These are phyloP conservation scores for Elsinoe batatas DNA, from an alignment of 2,329 filamentous ascomycete species.

Conservation along the genomic window DNA sequence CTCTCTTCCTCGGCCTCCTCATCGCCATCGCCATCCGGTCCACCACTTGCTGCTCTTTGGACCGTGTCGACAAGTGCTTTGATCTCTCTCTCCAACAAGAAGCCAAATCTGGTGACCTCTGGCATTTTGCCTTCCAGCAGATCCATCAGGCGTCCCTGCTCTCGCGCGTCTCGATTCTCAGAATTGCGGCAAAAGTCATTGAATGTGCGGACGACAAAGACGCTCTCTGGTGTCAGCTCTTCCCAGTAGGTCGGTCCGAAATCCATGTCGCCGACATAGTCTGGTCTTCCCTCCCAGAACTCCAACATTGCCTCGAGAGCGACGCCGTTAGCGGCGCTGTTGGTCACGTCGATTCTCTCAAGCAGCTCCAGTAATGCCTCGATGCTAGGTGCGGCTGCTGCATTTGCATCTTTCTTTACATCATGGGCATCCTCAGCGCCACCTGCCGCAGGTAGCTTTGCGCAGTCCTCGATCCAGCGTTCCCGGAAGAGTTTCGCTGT, in stretches of 20 bases:
- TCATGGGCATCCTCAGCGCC: conserved; percentile 46
- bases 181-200: conserved; percentile 82
- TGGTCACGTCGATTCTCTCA: conserved; percentile 87
- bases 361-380: conserved; percentile 83
- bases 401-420: conserved; percentile 38
- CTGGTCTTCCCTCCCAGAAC: conserved; percentile 88
- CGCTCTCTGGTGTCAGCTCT: conserved; percentile 70
- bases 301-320: conserved; percentile 89
- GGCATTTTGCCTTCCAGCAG: conserved; percentile 89
- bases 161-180: conserved; percentile 32
- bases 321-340: conserved; percentile 81
- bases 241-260: conserved; percentile 74
- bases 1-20: conserved; percentile 68
- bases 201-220: conserved; percentile 84
- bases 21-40: conserved; percentile 46
- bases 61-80: conserved; percentile 57
- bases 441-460: conserved; percentile 52
- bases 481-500: conserved; percentile 84
- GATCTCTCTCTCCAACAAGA: conserved; percentile 74
- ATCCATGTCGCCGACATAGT: conserved; percentile 62
- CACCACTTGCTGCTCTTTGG: conserved; percentile 36
- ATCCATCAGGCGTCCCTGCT: conserved; percentile 60
- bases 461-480: conserved; percentile 96
- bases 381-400: conserved; percentile 55
- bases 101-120: conserved; percentile 83